Base-by-base conservation (phyloP, 192 early-diverging fungal species). In the Entophlyctis luteolus region DNA sequence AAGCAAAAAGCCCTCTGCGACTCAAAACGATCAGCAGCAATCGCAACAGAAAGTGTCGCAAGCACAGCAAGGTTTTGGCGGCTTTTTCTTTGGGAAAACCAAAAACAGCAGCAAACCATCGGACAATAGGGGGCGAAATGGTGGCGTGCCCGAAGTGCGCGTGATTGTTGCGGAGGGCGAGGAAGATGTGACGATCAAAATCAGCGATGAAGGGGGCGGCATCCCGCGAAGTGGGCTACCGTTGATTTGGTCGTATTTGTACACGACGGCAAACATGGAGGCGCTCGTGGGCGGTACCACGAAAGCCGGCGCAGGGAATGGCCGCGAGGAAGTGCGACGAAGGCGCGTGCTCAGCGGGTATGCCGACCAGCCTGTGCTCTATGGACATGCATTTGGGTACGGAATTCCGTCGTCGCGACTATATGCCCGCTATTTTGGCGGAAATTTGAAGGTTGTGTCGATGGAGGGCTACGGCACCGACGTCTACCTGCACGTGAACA, bases 401-500 rank as follows among this genome's bases (percentile, higher is more conserved):
- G 95, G 95, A 0, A 74, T 98, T 49, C 95, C 95, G 20, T 86
- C 93, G 38, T 89, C 88, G 37, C 75, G 91, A 62, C 69, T 91
- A 55, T 98, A 98, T 80, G 89, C 93, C 3, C 88, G 92, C 31
- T 98, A 95, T 73, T 95, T 98, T 85, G 95, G 95, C 62, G 95
- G 95, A 54, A 93, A 98, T 76, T 77, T 98, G 62, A 86, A 89
- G 72, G 79, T 95, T 34, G 92, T 94, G 42, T 92, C 90, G 37
- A 94, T 95, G 93, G 95, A 95, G 77, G 93, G 93, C 69, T 90
- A 73, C 50, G 73, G 95, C 53, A 97, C 95, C 47, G 95, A 97
- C 76, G 95, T 91, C 2, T 97, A 97, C 72, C 74, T 96, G 48
- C 94, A 96, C 72, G 79, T 96, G 37, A 91, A 88, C 47, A 79